Evolutionary conservation across 1,284 basidiomycete species (phyloP).

Genomic region (Stygiomarasmius scandens): DNA sequence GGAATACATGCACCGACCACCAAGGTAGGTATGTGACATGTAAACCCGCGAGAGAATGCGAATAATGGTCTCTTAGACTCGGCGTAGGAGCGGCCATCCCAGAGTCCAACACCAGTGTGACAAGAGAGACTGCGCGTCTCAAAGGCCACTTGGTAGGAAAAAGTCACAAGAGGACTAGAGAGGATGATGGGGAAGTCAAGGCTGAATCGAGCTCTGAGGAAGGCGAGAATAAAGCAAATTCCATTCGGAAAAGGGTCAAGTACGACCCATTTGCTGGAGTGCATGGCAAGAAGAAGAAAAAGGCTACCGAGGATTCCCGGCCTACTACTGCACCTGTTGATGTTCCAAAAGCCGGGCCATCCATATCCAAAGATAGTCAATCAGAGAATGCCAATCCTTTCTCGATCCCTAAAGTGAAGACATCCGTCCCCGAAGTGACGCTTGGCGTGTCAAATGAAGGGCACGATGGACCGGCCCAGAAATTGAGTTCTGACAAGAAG

Average conservation of each 20-base stretch:
- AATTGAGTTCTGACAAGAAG: too few species aligned
- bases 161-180: conserved; percentile 49
- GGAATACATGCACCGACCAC: conserved; percentile 65
- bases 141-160: conserved; percentile 58
- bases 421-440: background rate
- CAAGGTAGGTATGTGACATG: conserved; percentile 51
- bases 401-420: background rate
- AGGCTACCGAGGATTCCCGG: background rate
- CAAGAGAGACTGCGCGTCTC: conserved; percentile 53
- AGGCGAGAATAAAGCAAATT: conserved; percentile 57
- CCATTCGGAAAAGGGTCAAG: conserved; percentile 58
- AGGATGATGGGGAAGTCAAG: conserved; percentile 34
- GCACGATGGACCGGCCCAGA: background rate
- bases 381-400: background rate
- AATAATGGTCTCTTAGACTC: conserved; percentile 42
- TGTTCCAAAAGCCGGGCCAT: background rate
- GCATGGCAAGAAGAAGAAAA: conserved; percentile 17
- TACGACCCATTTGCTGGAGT: conserved; percentile 54
- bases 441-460: background rate
- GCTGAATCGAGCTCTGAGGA: conserved; percentile 42
- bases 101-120: conserved; percentile 38
- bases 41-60: background rate
- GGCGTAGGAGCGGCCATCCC: conserved; percentile 70
- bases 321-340: background rate
- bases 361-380: background rate